Conservation (phyloP, 192 early-diverging fungal species). For the Coemansia sp. region DNA sequence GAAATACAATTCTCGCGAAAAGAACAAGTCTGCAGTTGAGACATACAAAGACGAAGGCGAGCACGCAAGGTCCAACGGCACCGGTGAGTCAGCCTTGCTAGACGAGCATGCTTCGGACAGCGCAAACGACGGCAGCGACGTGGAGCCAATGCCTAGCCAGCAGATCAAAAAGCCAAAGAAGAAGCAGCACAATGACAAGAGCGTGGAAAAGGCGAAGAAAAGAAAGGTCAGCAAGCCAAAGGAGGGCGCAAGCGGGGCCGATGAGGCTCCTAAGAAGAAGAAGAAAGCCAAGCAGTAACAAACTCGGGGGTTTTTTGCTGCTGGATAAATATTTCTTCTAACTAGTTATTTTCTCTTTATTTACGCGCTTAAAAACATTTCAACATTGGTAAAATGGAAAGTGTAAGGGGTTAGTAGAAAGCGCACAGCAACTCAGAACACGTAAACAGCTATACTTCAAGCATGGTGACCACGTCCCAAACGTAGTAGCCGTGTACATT, state of each 20-base stretch:
- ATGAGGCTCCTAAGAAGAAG: constrained; percentile 31
- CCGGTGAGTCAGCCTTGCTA: not conserved
- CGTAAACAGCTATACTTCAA: no score
- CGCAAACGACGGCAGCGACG: not conserved
- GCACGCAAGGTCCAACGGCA: not conserved
- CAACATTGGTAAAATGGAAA: no score
- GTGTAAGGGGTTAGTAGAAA: no score
- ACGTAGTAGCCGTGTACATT: no score
- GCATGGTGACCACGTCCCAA: no score
- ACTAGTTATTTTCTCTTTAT: not conserved
- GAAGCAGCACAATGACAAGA: constrained; percentile 3
- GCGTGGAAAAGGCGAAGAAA: constrained; percentile 1
- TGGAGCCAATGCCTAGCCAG: not conserved
- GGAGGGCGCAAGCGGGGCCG: constrained; percentile 4
- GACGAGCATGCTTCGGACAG: not conserved
- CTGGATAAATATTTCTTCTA: no score
- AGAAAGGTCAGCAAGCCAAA: constrained; percentile 18
- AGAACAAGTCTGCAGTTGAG: constrained; percentile 6
- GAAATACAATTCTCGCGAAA: constrained; percentile 13
- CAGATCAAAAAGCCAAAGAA: constrained; percentile 26
- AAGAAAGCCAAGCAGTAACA: constrained; percentile 13
- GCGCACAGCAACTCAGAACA: no score
- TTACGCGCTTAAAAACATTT: not conserved
- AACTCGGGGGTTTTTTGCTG: not conserved
- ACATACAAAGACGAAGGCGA: not conserved